Evolutionary conservation across 768 basidiomycete genomes (phyloP).

Genomic region (Pleurotus cornucopiae): DNA sequence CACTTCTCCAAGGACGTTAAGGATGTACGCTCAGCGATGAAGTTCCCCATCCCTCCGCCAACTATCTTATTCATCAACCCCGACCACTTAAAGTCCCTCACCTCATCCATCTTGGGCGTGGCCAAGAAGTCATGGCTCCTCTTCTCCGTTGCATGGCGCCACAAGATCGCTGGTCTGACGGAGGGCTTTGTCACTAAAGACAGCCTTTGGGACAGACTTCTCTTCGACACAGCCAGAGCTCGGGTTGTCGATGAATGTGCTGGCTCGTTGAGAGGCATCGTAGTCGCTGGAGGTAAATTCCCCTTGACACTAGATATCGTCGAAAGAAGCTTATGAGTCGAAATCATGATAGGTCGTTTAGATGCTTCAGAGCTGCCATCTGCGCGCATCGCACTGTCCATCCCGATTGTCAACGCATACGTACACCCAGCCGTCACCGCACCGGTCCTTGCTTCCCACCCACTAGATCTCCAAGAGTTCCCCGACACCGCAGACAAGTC

Average conservation of each 20-base stretch:
- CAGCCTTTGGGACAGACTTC: conserved; percentile 79
- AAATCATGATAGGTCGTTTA: conserved; percentile 37
- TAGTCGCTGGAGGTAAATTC: conserved; percentile 67
- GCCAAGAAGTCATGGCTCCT: conserved; percentile 52
- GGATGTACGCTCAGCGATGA: conserved; percentile 44
- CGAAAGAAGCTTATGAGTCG: too few species aligned
- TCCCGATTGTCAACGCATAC: conserved; percentile 67
- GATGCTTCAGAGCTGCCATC: conserved; percentile 49
- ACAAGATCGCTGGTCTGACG: conserved; percentile 63
- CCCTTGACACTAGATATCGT: not conserved
- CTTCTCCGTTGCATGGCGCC: conserved; percentile 67
- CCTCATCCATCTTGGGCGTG: conserved; percentile 45
- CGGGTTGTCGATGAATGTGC: conserved; percentile 57
- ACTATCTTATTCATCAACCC: conserved; percentile 77
- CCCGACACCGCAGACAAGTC: conserved; percentile 27
- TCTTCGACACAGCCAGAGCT: conserved; percentile 67
- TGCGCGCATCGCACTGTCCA: conserved; percentile 69
- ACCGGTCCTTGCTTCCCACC: conserved; percentile 79
- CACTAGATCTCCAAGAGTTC: conserved; percentile 81
- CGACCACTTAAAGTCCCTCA: conserved; percentile 53
- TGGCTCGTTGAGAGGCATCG: conserved; percentile 57
- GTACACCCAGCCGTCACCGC: conserved; percentile 63
- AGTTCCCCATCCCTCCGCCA: conserved; percentile 64
- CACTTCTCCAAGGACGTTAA: conserved; percentile 27
- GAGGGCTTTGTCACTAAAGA: conserved; percentile 78